Conservation (phyloP, 805 yeast genomes). For the Starmerella geochares region DNA sequence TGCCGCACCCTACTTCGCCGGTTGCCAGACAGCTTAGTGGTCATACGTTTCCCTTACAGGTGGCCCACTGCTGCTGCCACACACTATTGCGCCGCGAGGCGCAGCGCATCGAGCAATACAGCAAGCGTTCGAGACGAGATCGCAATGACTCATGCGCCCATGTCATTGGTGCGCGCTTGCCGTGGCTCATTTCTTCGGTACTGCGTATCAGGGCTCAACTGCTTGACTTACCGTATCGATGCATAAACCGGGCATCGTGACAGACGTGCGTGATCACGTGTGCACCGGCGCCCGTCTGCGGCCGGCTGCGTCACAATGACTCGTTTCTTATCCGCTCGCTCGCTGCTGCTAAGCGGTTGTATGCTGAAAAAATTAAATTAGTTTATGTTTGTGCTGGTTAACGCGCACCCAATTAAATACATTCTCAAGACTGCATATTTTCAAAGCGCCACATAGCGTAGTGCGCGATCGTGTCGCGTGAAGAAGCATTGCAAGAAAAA, state of each 20-base stretch:
- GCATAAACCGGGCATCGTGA: background rate
- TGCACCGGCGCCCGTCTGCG: too few relatives aligned
- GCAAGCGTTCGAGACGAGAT: background rate
- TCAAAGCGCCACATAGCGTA: too few relatives aligned
- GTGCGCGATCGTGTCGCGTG: too few relatives aligned
- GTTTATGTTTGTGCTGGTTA: too few relatives aligned
- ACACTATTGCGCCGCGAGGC: background rate
- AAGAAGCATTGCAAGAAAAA: too few relatives aligned
- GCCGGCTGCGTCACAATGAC: too few relatives aligned
- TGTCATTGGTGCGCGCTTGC: background rate
- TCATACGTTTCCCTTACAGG: background rate
- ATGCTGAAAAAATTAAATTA: too few relatives aligned
- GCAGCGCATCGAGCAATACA: background rate
- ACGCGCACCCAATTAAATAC: too few relatives aligned
- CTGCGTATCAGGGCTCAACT: background rate
- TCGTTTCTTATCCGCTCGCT: too few relatives aligned
- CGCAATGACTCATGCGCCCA: background rate
- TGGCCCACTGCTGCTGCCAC: background rate
- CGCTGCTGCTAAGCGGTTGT: too few relatives aligned
- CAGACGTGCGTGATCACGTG: background rate
- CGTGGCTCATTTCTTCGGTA: background rate
- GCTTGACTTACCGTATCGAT: background rate
- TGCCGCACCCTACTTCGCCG: background rate
- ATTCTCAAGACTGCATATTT: too few relatives aligned
- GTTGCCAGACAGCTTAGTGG: background rate